A percentile compares a stretch with the other conserved stretches of the same genome.
phyloP scores from a whole-genome alignment of 352 stramenopile genomes.

The Phytophthora capsici region DNA sequence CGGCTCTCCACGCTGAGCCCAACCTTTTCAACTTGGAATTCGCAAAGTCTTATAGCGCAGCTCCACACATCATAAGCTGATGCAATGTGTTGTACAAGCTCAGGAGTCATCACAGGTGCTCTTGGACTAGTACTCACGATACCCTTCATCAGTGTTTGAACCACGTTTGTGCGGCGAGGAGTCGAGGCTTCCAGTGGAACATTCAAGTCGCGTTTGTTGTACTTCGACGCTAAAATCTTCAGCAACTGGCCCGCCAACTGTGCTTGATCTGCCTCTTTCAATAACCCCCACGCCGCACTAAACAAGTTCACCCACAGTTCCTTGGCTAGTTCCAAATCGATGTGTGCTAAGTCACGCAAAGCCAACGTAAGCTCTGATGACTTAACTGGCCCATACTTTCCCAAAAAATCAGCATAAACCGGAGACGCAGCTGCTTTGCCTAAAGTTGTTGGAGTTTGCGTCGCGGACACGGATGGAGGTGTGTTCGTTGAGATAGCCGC shows the following conservation, averaged over 20 bases:
- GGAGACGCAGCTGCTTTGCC: conserved; percentile 3
- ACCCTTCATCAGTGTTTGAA: conserved; percentile 85
- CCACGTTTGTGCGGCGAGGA: conserved; percentile 77
- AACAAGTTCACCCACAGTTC: conserved; percentile 87
- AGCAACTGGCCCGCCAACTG: conserved; percentile 68
- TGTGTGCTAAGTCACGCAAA: conserved; percentile 75
- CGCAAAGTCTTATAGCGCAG: conserved; percentile 69
- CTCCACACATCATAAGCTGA: conserved; percentile 88
- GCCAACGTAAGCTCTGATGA: conserved; percentile 52
- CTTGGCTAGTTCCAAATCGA: conserved; percentile 86
- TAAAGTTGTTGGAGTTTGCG: background rate
- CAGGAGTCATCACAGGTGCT: conserved; percentile 78
- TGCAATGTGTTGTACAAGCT: conserved; percentile 85
- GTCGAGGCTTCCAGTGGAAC: conserved; percentile 57
- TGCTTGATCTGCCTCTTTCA: conserved; percentile 57
- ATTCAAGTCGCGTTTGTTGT: conserved; percentile 88
- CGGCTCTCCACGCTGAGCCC: conserved; percentile 71
- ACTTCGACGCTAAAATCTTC: conserved; percentile 87
- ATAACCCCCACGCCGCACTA: conserved; percentile 53
- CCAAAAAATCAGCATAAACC: conserved; percentile 38
- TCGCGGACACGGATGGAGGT: conserved; percentile 20
- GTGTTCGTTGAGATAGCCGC: conserved; percentile 43
- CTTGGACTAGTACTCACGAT: conserved; percentile 65
- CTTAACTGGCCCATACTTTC: conserved; percentile 37
- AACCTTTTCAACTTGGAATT: conserved; percentile 85